Evolutionary conservation across 352 stramenopile genomes (phyloP).

Genomic region (Pythium dissimile): DNA sequence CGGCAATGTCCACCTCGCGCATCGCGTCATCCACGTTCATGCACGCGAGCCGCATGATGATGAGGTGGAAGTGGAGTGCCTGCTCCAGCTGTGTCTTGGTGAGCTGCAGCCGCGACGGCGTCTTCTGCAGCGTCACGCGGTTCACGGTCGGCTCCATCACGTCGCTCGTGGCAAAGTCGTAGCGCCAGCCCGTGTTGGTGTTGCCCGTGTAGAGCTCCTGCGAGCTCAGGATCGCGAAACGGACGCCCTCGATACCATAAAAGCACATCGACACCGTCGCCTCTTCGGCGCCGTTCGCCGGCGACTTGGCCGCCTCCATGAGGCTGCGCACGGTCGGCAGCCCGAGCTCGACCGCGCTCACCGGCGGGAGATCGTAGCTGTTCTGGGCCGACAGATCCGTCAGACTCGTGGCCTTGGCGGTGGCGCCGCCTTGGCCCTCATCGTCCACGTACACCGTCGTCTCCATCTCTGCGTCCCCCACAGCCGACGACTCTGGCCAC

Average conservation of each 20-base stretch:
- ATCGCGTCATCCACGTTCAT: constrained; percentile 73
- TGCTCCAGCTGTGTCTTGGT: constrained; percentile 54
- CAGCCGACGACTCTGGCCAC: constrained; percentile 3
- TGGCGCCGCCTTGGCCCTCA: constrained; percentile 2
- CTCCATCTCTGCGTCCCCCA: background rate
- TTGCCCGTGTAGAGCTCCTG: constrained; percentile 80
- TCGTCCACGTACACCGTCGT: constrained; percentile 14
- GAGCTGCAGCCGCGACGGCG: constrained; percentile 35
- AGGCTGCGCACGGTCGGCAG: constrained; percentile 62
- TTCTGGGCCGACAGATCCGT: constrained; percentile 75
- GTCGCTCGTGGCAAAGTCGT: constrained; percentile 76
- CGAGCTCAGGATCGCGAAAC: constrained; percentile 69
- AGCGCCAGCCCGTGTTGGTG: constrained; percentile 76
- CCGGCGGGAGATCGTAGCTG: constrained; percentile 79
- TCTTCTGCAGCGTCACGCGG: constrained; percentile 59
- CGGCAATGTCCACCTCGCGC: constrained; percentile 58
- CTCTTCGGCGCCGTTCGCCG: background rate
- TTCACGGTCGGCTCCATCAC: constrained; percentile 65
- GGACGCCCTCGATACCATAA: constrained; percentile 65
- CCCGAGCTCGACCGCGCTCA: constrained; percentile 70
- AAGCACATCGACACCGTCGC: constrained; percentile 69
- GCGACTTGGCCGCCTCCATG: constrained; percentile 1
- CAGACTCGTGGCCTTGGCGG: constrained; percentile 13
- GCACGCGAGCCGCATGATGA: constrained; percentile 75
- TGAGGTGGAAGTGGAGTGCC: constrained; percentile 71